Evolutionary conservation across 306 rosid species (phyloP), one percentile per base, ranked within the genome.

Genomic region (Urtica urens): DNA sequence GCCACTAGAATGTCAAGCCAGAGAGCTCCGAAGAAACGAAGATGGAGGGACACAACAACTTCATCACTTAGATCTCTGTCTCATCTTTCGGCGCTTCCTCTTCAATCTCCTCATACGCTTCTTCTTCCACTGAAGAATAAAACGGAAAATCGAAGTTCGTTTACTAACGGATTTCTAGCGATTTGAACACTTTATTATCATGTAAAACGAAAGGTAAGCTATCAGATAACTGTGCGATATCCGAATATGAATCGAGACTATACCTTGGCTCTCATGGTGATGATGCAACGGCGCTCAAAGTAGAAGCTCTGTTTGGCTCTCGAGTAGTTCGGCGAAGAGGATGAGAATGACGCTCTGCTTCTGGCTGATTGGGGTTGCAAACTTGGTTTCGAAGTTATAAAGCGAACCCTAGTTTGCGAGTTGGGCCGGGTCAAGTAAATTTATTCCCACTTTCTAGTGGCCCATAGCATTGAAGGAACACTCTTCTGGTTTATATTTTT

Each of bases 21-120:
- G 15, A 31, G 51, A 29, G 21, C 30, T 29, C 8, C 38, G 25
- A 10, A 35, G 37, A 40, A 4, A 28, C 59, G 48, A n/a, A n/a
- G n/a, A n/a, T n/a, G n/a, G n/a, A n/a, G 15, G 6, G 55, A 7
- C 27, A 23, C 58, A 10, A 33, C 58, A 7, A 37, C 58, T 0
- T 33, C 47, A 31, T 31, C 27, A 85, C 87, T 85, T 85, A 1
- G 95, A 85, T 67, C 95, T 75, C 62, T 85, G 95, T 49, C 95
- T 85, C 95, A 85, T 85, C 93, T 85, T 85, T 81, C 93, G 64
- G 76, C 95, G 95, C 82, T 85, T 85, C 68, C 95, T 85, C 82
- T 85, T 84, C 75, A 84, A 51, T 60, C 94, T 84, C 83, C 94
- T 80, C 94, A 84, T 84, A 12, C 94, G 83, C 87, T 85, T 85